Conservation (phyloP, 768 basidiomycete genomes). For the Leccinellum albellum region DNA sequence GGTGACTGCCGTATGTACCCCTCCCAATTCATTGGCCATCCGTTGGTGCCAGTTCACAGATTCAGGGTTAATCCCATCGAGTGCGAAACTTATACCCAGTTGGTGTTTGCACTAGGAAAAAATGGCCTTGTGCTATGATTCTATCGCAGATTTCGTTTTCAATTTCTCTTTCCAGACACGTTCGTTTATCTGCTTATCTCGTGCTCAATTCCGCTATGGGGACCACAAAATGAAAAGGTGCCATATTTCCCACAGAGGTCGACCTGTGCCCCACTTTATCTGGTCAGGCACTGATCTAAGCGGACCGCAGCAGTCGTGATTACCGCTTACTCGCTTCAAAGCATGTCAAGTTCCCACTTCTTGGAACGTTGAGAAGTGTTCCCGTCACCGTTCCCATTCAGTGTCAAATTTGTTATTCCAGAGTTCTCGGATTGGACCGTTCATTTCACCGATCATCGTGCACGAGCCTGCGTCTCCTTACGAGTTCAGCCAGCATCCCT, state of each 20-base stretch:
- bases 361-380: conserved; percentile 8
- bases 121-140: background rate
- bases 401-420: conserved; percentile 25
- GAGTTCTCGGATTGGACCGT: conserved; percentile 17
- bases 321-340: conserved; percentile 24
- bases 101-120: background rate
- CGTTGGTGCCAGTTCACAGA: conserved; percentile 6
- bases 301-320: conserved; percentile 21
- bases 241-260: conserved; percentile 17
- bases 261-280: conserved; percentile 22
- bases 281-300: conserved; percentile 28
- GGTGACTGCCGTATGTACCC: conserved; percentile 16
- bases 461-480: conserved; percentile 14
- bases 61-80: conserved; percentile 19
- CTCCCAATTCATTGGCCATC: conserved; percentile 1
- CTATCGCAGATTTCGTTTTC: conserved; percentile 4
- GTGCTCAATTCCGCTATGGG: conserved; percentile 9
- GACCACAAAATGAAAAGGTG: conserved; percentile 25
- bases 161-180: conserved; percentile 3
- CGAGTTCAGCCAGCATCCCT: conserved; percentile 17
- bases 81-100: conserved; percentile 1
- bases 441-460: conserved; percentile 24
- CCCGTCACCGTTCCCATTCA: conserved; percentile 11
- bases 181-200: conserved; percentile 20
- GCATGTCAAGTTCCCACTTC: conserved; percentile 21